Conservation (phyloP, 768 basidiomycete genomes). For the Panellus pusillus region DNA sequence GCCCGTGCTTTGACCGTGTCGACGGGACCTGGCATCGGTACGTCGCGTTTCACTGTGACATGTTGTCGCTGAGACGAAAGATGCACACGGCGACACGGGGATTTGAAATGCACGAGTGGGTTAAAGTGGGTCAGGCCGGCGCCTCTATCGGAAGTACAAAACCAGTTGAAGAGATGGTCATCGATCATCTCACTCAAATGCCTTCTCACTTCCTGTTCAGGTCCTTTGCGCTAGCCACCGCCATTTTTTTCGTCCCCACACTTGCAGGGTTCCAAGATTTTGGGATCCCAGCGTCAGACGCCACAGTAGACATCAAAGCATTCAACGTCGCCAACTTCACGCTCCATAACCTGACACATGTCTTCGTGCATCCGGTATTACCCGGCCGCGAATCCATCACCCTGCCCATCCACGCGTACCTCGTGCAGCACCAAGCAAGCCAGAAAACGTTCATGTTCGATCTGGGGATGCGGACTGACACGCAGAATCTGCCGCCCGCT, state of each 20-base stretch:
- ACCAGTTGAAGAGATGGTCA: too few species aligned
- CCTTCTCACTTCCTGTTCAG: not conserved
- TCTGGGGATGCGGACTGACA: constrained; percentile 15
- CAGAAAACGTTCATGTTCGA: constrained; percentile 16
- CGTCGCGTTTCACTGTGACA: too few species aligned
- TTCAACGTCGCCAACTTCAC: constrained; percentile 15
- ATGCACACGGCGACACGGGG: too few species aligned
- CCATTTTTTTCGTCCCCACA: not conserved
- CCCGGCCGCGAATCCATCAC: constrained; percentile 4
- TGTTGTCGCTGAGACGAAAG: too few species aligned
- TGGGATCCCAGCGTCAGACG: constrained; percentile 6
- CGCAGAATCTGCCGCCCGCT: constrained; percentile 3
- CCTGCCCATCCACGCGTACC: constrained; percentile 7
- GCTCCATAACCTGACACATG: not conserved
- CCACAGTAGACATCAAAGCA: constrained; percentile 10
- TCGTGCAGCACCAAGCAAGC: constrained; percentile 5
- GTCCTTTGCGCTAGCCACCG: not conserved
- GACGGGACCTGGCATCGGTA: too few species aligned
- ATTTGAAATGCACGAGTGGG: too few species aligned
- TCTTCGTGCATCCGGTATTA: not conserved
- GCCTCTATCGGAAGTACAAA: too few species aligned
- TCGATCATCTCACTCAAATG: too few species aligned
- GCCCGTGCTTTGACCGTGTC: too few species aligned
- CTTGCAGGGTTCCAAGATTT: constrained; percentile 3
- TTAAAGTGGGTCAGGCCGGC: too few species aligned